Evolutionary conservation across 768 basidiomycete species (phyloP).

Genomic region (Mycena amicta): DNA sequence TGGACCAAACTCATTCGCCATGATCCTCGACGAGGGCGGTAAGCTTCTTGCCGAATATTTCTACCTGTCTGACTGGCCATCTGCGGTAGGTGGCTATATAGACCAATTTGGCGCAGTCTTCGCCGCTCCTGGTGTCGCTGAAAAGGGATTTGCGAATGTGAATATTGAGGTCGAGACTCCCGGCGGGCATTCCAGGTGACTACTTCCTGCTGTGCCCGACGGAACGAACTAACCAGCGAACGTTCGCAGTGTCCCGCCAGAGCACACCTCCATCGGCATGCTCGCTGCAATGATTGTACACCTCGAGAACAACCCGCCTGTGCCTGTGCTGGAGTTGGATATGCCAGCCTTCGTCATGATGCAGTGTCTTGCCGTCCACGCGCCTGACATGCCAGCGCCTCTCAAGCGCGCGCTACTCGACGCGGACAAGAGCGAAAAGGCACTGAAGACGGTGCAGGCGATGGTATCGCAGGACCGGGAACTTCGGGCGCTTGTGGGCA

Average conservation of each 20-base stretch:
- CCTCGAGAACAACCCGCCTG: conserved; percentile 51
- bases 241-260: conserved; percentile 20
- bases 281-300: conserved; percentile 52
- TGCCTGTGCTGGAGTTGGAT: conserved; percentile 30
- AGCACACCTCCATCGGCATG: conserved; percentile 53
- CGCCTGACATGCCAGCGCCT: conserved; percentile 40
- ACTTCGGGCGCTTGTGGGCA: conserved; percentile 38
- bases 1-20: conserved; percentile 55
- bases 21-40: conserved; percentile 68
- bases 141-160: conserved; percentile 52
- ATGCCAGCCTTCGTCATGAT: conserved; percentile 32
- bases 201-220: too few relatives aligned
- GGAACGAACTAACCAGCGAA: too few relatives aligned
- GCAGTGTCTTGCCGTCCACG: conserved; percentile 54
- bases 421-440: conserved; percentile 37
- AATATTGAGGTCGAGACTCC: conserved; percentile 42
- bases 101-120: conserved; percentile 37
- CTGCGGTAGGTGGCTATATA: conserved; percentile 5
- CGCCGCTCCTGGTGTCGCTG: conserved; percentile 46
- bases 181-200: conserved; percentile 67
- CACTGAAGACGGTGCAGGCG: conserved; percentile 42
- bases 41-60: too few relatives aligned
- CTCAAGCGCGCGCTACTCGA: conserved; percentile 36
- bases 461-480: conserved; percentile 27
- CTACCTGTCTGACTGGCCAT: background rate